Base-by-base conservation (phyloP, 768 basidiomycete genomes). In the Sporobolomyces pararoseus region DNA sequence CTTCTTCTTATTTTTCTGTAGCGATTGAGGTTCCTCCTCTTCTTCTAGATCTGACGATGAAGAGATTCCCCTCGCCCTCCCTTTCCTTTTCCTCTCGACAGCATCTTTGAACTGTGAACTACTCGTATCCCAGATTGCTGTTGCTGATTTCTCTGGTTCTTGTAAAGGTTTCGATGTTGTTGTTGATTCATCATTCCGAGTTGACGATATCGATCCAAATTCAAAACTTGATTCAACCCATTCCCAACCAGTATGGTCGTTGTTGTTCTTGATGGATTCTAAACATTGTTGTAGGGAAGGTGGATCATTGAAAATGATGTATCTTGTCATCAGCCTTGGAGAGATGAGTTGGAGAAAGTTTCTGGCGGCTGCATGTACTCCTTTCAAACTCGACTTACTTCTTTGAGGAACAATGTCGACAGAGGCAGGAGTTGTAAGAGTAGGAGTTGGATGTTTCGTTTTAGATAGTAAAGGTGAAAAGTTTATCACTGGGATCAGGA, bases 401-500 rank as follows among this genome's bases (percentile, higher is more conserved):
- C 39, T 42, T 17, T 42, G 39, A 42, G 39, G n/a, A n/a, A n/a
- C n/a, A n/a, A n/a, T 17, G 39, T 42, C 9, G 39, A 9, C 39
- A 42, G 39, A 9, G 39, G 9, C 10, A 42, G 9, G 39, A n/a
- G 42, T 37, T 1, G 69, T 70, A 0, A 63, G 64, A 6, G 69
- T 70, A 6, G 69, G 69, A 34, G 64, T 70, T 4, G 69, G 69
- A 5, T 62, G 58, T 35, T 70, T 70, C 49, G 27, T 70, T 19
- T 29, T 70, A 27, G 55, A 51, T 35, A 14, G 35, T n/a, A 3
- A 31, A 13, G 17, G 25, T 7, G n/a, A n/a, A n/a, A 23, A 57
- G 2, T 69, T 72, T 37, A 51, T 75, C 21, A 54, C 47, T 1
- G 73, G 73, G 16, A 21, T 66, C 2, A 66, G 73, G 16, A 75